Base-by-base conservation (phyloP, 768 basidiomycete genomes). In the Suillus occidentalis region DNA sequence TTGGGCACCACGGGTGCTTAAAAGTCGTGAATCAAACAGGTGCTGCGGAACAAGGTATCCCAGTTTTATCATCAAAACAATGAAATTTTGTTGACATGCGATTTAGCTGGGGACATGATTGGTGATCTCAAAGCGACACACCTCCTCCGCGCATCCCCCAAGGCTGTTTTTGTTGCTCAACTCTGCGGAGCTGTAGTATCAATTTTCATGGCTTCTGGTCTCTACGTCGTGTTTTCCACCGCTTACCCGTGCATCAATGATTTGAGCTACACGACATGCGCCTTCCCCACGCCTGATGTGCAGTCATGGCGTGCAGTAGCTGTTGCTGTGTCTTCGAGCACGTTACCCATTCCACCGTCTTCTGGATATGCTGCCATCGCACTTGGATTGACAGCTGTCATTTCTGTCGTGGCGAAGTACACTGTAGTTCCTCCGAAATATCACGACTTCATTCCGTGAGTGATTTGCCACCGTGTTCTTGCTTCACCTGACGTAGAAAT, bases 41-140 rank as follows among this genome's bases (percentile, higher is more conserved):
- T 43, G 61, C 63, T 13, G 61, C 63, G 25, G 63, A 64, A 49
- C 63, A 64, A 62, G 63, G 63, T 64, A 63, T 39, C 1, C 8
- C 6, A 36, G 6, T 49, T 45, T 64, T 49, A 13, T 64, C 20
- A 36, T 36, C 13, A 12, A 61, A 47, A 28, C 8, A 3, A 13
- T 18, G 34, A 12, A 60, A 18, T n/a, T 60, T 22, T 40, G 18
- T 60, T 10, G 53, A 59, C 20, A 25, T n/a, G 34, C 34, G 6
- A 36, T 40, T 45, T 18, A 64, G 79, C 84, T n/a, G 69, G 80
- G 20, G 87, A 88, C 72, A 87, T 88, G 86, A 83, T 82, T 36
- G 85, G 85, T 62, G 87, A 87, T 72, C 71, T 87, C 67, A 87
- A 87, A 76, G 87, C 87, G 12, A 86, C 85, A 63, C 87, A 87